Base-by-base conservation (phyloP, 805 yeast genomes). In the Wickerhamiella alocasiicola region DNA sequence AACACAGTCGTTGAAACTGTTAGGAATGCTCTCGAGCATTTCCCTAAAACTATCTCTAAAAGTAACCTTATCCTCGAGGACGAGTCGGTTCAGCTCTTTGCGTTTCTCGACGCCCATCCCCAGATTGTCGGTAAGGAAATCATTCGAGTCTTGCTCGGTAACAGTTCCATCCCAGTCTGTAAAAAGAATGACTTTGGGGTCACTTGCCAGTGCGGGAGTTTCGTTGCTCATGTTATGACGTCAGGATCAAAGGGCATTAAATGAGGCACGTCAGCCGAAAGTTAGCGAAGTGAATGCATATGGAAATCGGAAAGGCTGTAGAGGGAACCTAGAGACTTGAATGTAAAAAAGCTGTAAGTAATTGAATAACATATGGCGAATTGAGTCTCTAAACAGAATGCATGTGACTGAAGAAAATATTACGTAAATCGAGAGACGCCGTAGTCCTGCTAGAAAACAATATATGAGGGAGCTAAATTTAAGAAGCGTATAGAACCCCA, bases 151-250 rank as follows among this genome's bases (percentile, higher is more conserved):
- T 55, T 88, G 94, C 45, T 81, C 65, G 9, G 98, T 91, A 48
- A 91, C 91, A 2, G 98, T 91, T 21, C 99, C 99, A 59, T 91
- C 99, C 75, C 93, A 91, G 60, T 91, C 99, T 31, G 96, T 81
- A 67, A 91, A 91, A 31, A 91, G 80, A 54, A 91, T 84, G 35
- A 94, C 88, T 47, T 72, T 70, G 49, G 64, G 63, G 43, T 53
- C 44, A 25, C 59, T 55, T 16, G 44, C 43, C 36, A 58, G 45
- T 3, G 62, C 62, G 15, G 60, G 56, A 5, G 50, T 45, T 23
- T 23, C 9, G 11, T 23, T 23, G 7, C 11, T 11, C 7, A 7
- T 23, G 11, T 11, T 23, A 23, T 23, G 26, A 23, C 26, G 26
- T 23, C 26, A 23, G 11, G 26, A 7, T 23, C 9, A 23, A 7